Conservation (phyloP, 768 basidiomycete genomes). For the Paxillus rubicundulus region DNA sequence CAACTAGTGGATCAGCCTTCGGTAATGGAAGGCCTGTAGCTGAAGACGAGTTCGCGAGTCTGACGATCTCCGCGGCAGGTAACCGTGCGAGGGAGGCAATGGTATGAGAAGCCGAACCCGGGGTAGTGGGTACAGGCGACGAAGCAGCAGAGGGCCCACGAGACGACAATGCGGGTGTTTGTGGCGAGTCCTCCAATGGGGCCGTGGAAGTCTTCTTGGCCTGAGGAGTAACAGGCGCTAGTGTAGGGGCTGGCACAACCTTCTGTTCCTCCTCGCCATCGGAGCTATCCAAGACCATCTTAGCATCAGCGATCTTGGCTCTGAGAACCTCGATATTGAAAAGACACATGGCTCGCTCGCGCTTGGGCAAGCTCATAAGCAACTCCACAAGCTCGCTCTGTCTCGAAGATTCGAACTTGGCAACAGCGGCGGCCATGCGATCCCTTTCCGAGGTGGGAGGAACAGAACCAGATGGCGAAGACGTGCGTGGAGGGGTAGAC, state of each 20-base stretch:
- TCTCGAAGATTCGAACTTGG: conserved; percentile 57
- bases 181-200: conserved; percentile 50
- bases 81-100: conserved; percentile 68
- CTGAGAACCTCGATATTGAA: conserved; percentile 83
- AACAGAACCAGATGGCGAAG: conserved; percentile 65
- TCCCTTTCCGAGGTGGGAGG: conserved; percentile 72
- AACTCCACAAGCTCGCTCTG: conserved; percentile 70
- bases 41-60: conserved; percentile 53
- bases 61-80: conserved; percentile 73
- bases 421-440: conserved; percentile 65
- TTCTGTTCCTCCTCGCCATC: conserved; percentile 50
- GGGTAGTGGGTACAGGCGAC: conserved; percentile 66
- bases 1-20: conserved; percentile 67
- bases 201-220: conserved; percentile 50
- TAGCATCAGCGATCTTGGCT: conserved; percentile 78
- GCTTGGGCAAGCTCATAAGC: conserved; percentile 82
- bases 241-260: conserved; percentile 24
- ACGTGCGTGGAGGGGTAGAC: conserved; percentile 82
- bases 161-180: conserved; percentile 76
- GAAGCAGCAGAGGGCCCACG: conserved; percentile 70
- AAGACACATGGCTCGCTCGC: conserved; percentile 86
- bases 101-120: conserved; percentile 51
- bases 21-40: conserved; percentile 53
- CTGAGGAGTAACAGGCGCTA: conserved; percentile 59
- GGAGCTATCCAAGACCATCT: conserved; percentile 73